phyloP scores from a whole-genome alignment of 495 filamentous ascomycete genomes.

The Delitschia confertaspora region DNA sequence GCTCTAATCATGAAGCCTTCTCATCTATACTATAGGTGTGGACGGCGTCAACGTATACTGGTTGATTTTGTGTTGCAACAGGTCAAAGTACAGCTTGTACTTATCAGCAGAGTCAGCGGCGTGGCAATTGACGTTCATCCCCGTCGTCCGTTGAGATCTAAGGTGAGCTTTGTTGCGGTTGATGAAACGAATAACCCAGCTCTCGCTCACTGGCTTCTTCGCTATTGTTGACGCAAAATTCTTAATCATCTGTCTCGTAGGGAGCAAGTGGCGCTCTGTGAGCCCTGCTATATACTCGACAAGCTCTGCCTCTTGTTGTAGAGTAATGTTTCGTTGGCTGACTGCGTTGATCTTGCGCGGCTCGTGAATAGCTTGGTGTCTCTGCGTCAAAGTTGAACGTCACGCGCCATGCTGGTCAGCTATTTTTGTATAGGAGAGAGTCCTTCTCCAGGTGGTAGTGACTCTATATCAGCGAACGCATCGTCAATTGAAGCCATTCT shows the following conservation, averaged over 20 bases:
- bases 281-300: slow-evolving; percentile 5
- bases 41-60: slow-evolving; percentile 17
- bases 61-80: slow-evolving; percentile 13
- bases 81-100: slow-evolving; percentile 11
- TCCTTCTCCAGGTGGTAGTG: not conserved
- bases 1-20: slow-evolving; percentile 27
- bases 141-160: not conserved
- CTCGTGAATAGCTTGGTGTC: too few species aligned
- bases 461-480: not conserved
- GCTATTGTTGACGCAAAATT: slow-evolving; percentile 5
- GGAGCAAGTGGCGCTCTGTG: slow-evolving; percentile 1
- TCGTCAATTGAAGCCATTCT: slow-evolving; percentile 6
- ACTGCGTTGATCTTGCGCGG: too few species aligned
- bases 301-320: slow-evolving; percentile 1
- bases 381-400: too few species aligned
- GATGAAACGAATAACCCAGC: slow-evolving; percentile 6
- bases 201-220: not conserved
- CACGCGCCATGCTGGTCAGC: too few species aligned
- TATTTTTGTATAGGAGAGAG: not conserved
- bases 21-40: slow-evolving; percentile 28
- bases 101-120: slow-evolving; percentile 1
- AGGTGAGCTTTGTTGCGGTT: not conserved
- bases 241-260: slow-evolving; percentile 5
- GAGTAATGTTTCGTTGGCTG: not conserved
- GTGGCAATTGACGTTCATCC: slow-evolving; percentile 1